Evolutionary conservation across 176 grass and related monocot genomes (phyloP), one percentile per base, ranked within the genome.

Genomic region (Panicum miliaceum): DNA sequence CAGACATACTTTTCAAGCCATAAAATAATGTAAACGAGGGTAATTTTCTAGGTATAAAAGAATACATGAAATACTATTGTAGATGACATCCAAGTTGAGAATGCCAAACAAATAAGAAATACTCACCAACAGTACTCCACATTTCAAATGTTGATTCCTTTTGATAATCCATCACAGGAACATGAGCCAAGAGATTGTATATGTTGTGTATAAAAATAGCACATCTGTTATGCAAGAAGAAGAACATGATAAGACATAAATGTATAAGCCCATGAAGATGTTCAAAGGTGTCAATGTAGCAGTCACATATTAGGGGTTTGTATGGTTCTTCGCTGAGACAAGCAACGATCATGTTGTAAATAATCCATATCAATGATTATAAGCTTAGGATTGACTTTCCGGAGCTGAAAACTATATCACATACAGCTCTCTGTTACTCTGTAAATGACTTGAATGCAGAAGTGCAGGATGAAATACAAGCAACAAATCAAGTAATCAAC

Each of bases 71-170:
- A 69, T 32, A 25, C n/a, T n/a, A n/a, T n/a, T n/a, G n/a, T n/a
- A n/a, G n/a, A n/a, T n/a, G n/a, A n/a, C n/a, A n/a, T n/a, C n/a
- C n/a, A n/a, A n/a, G n/a, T n/a, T n/a, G n/a, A n/a, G n/a, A n/a
- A n/a, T n/a, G n/a, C 14, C 53, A 68, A 60, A 25, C 32, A 45
- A 65, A 74, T 9, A 15, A 61, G 45, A 57, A 50, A 73, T 58
- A 86, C 85, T 87, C 51, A 95, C 96, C 96, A 43, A 82, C 79
- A 77, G 83, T 54, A 80, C 89, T 93, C 93, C 89, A 98, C 87
- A 93, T 93, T 68, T 92, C 83, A 78, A 85, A 92, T 50, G 60
- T 57, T 85, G 77, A 72, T 85, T 95, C 96, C 64, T 89, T 85
- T 52, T 91, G 75, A 62, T 86, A 63, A 68, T 93, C 89, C 83